These are phyloP conservation scores for Boletus rubroflammeus DNA, from an alignment of 768 basidiomycete genomes.

Conservation along the genomic window DNA sequence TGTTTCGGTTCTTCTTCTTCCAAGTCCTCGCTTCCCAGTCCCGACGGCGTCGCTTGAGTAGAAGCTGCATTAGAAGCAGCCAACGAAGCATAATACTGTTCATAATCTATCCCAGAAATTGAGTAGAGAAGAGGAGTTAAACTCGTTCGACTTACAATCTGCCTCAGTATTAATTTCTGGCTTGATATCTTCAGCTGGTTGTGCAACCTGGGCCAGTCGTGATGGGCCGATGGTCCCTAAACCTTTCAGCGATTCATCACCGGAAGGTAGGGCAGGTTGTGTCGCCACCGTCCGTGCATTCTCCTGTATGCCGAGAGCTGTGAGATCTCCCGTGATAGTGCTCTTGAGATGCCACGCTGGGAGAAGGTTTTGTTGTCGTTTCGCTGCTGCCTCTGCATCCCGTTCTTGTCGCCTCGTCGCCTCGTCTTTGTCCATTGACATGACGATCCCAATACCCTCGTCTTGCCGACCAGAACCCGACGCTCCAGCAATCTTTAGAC, in stretches of 20 bases:
- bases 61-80: constrained; percentile 61
- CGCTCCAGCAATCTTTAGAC: constrained; percentile 73
- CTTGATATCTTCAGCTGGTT: constrained; percentile 37
- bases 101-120: constrained; percentile 52
- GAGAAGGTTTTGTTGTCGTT: constrained; percentile 85
- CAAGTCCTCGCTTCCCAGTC: constrained; percentile 50
- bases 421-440: constrained; percentile 88
- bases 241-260: constrained; percentile 72
- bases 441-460: constrained; percentile 80
- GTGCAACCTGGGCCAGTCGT: constrained; percentile 28
- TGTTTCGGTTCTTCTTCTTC: constrained; percentile 73
- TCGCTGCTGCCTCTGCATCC: constrained; percentile 78
- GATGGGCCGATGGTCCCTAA: constrained; percentile 51
- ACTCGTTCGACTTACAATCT: constrained; percentile 50
- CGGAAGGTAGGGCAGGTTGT: constrained; percentile 40
- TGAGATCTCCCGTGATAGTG: constrained; percentile 90
- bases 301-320: constrained; percentile 79
- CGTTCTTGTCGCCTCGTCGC: constrained; percentile 67
- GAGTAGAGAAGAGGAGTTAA: neutral
- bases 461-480: constrained; percentile 55
- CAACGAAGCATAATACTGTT: constrained; percentile 78
- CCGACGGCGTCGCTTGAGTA: constrained; percentile 58
- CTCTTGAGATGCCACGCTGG: constrained; percentile 96
- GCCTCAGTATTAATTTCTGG: constrained; percentile 53
- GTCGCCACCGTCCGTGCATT: constrained; percentile 49